These are phyloP conservation scores for Aotearoamyces nothofagi DNA, from an alignment of 2,329 filamentous ascomycete genomes.

Conservation along the genomic window DNA sequence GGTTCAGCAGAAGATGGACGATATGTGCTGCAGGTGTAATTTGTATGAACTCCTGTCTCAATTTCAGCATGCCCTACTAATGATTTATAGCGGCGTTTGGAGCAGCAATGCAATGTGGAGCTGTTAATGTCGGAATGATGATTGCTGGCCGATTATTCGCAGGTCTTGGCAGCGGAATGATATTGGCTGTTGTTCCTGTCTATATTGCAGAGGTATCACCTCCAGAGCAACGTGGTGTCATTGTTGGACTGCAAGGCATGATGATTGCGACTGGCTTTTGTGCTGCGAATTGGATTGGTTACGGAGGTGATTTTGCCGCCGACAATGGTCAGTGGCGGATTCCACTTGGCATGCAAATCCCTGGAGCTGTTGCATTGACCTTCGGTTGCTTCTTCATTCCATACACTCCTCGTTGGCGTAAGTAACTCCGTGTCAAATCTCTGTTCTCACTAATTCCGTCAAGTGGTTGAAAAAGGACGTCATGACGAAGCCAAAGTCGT, in stretches of 20 bases:
- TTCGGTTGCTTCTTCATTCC: slow-evolving; percentile 8
- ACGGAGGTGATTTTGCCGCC: slow-evolving; percentile 19
- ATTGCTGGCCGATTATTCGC: slow-evolving; percentile 1
- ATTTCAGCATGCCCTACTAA: slow-evolving; percentile 1
- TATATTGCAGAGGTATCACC: slow-evolving; percentile 16
- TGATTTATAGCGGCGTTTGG: slow-evolving; percentile 2
- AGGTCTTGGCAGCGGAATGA: slow-evolving; percentile 1
- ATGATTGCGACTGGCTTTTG: slow-evolving; percentile 23
- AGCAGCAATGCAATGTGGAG: slow-evolving; percentile 1
- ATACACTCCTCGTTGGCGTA: slow-evolving; percentile 9
- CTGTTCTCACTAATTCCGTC: slow-evolving; percentile 3
- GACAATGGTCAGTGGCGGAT: slow-evolving; percentile 21
- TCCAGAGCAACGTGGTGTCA: slow-evolving; percentile 14
- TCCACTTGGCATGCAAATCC: slow-evolving; percentile 20
- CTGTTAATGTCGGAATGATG: slow-evolving; percentile 3
- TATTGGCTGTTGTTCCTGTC: slow-evolving; percentile 2
- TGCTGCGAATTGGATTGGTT: slow-evolving; percentile 25
- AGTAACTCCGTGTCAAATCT: slow-evolving; percentile 3
- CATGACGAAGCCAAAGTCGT: slow-evolving; percentile 5
- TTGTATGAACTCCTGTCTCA: slow-evolving; percentile 6
- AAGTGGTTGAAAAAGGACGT: slow-evolving; percentile 5
- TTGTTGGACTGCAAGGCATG: slow-evolving; percentile 20
- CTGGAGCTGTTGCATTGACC: slow-evolving; percentile 8
- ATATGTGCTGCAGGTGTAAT: slow-evolving; percentile 17
- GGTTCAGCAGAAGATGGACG: slow-evolving; percentile 21